These are phyloP conservation scores for Vachellia collinsii DNA, from an alignment of 306 rosid species.

Conservation along the genomic window DNA sequence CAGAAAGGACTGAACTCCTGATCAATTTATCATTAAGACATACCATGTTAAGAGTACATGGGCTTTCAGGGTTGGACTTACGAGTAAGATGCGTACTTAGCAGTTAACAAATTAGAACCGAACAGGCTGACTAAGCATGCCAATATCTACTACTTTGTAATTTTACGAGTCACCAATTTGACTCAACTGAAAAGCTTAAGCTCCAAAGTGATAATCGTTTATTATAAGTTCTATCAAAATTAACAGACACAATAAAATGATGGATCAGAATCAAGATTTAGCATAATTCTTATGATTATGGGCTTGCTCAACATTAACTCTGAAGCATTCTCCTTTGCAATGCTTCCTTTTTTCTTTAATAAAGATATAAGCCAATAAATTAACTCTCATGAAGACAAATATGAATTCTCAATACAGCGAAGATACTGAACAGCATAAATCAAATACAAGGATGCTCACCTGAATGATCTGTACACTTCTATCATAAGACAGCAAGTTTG, in stretches of 20 bases:
- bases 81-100: not conserved
- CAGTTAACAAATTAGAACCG: not conserved
- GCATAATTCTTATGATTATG: not conserved
- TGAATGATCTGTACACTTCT: constrained; percentile 44
- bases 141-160: not conserved
- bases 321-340: not conserved
- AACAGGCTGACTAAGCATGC: not conserved
- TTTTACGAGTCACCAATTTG: not conserved
- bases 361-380: not conserved
- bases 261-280: not conserved
- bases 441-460: constrained; percentile 49
- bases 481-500: constrained; percentile 32
- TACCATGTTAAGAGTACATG: not conserved
- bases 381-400: not conserved
- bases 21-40: not conserved
- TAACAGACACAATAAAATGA: not conserved
- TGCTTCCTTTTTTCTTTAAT: not conserved
- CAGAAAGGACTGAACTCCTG: not conserved
- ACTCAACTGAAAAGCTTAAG: not conserved
- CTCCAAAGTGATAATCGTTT: not conserved
- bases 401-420: not conserved
- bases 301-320: not conserved
- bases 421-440: constrained; percentile 16
- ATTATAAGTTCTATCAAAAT: not conserved
- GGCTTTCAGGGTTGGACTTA: not conserved